Evolutionary conservation across 495 filamentous ascomycete species (phyloP).

Genomic region (Penicillium cinerascens): DNA sequence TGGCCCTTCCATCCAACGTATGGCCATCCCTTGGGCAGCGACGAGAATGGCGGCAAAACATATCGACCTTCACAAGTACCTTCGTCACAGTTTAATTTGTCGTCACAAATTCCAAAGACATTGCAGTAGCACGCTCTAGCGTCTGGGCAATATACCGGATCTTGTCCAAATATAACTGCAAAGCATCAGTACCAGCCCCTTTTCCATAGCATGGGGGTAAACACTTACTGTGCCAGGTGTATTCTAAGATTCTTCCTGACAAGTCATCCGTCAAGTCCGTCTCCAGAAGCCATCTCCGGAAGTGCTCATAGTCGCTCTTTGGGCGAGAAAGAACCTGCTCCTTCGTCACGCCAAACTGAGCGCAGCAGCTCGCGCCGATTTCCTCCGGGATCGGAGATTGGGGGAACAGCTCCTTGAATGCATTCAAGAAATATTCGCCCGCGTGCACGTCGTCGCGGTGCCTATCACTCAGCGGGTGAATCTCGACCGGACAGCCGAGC

Average conservation of each 20-base stretch:
- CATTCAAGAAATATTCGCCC: slow-evolving; percentile 48
- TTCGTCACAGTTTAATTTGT: slow-evolving; percentile 42
- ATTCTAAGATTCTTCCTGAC: slow-evolving; percentile 69
- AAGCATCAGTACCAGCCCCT: slow-evolving; percentile 6
- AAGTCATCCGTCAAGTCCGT: slow-evolving; percentile 54
- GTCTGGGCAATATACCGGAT: slow-evolving; percentile 53
- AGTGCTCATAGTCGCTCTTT: slow-evolving; percentile 54
- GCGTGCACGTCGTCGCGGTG: slow-evolving; percentile 43
- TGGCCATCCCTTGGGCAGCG: slow-evolving; percentile 50
- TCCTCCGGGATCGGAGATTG: slow-evolving; percentile 41
- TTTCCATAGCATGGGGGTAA: neutral
- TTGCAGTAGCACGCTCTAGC: slow-evolving; percentile 62
- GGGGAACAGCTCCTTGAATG: slow-evolving; percentile 56
- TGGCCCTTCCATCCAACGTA: slow-evolving; percentile 49
- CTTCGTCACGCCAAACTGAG: slow-evolving; percentile 70
- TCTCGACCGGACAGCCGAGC: slow-evolving; percentile 59
- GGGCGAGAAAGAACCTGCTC: slow-evolving; percentile 45
- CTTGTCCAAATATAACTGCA: slow-evolving; percentile 49
- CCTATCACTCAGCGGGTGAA: slow-evolving; percentile 46
- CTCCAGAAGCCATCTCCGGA: slow-evolving; percentile 55
- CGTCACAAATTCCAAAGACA: slow-evolving; percentile 54
- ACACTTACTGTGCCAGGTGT: slow-evolving; percentile 62
- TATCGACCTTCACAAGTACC: slow-evolving; percentile 44
- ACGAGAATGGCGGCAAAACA: slow-evolving; percentile 43
- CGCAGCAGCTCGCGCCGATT: slow-evolving; percentile 61